Percentiles rank a stretch among this genome's conserved stretches.
Evolutionary conservation across 805 yeast genomes (phyloP).

Genomic region (Nakazawaea laoshanensis): DNA sequence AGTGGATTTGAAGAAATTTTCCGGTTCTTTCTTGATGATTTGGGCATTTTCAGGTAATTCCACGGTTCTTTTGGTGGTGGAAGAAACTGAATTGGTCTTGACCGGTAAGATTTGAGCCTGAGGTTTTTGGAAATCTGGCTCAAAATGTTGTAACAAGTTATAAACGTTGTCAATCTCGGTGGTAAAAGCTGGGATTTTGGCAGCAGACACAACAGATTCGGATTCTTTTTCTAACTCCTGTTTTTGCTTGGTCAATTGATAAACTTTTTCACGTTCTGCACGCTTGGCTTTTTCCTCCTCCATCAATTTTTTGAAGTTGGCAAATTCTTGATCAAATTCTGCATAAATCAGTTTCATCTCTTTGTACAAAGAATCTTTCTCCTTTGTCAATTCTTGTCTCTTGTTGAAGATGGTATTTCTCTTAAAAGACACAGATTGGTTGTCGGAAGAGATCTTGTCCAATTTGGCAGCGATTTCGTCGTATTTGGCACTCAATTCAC

Average conservation of each 20-base stretch:
- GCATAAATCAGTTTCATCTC: slow-evolving; percentile 61
- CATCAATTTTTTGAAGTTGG: slow-evolving; percentile 59
- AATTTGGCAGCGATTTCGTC: slow-evolving; percentile 63
- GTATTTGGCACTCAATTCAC: slow-evolving; percentile 59
- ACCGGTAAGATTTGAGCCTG: slow-evolving; percentile 17
- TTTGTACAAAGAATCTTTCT: slow-evolving; percentile 60
- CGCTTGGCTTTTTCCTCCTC: slow-evolving; percentile 64
- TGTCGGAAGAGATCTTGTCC: slow-evolving; percentile 52
- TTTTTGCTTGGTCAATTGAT: slow-evolving; percentile 42
- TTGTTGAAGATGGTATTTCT: slow-evolving; percentile 54
- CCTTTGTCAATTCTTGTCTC: slow-evolving; percentile 59
- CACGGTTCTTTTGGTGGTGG: slow-evolving; percentile 34
- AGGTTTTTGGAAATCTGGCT: slow-evolving; percentile 67
- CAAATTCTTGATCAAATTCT: slow-evolving; percentile 69
- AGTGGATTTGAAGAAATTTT: slow-evolving; percentile 46
- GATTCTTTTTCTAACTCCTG: slow-evolving; percentile 42
- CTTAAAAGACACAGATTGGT: slow-evolving; percentile 56
- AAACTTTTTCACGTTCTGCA: slow-evolving; percentile 56
- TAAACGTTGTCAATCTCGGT: slow-evolving; percentile 72
- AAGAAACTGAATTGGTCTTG: slow-evolving; percentile 10
- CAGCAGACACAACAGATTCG: slow-evolving; percentile 67
- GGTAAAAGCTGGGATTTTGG: slow-evolving; percentile 73
- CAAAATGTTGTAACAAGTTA: slow-evolving; percentile 62
- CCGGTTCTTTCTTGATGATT: slow-evolving; percentile 55
- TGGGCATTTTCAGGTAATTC: slow-evolving; percentile 59